These are phyloP conservation scores for Hypoxylon trugodes DNA, from an alignment of 495 filamentous ascomycete species.

Conservation along the genomic window DNA sequence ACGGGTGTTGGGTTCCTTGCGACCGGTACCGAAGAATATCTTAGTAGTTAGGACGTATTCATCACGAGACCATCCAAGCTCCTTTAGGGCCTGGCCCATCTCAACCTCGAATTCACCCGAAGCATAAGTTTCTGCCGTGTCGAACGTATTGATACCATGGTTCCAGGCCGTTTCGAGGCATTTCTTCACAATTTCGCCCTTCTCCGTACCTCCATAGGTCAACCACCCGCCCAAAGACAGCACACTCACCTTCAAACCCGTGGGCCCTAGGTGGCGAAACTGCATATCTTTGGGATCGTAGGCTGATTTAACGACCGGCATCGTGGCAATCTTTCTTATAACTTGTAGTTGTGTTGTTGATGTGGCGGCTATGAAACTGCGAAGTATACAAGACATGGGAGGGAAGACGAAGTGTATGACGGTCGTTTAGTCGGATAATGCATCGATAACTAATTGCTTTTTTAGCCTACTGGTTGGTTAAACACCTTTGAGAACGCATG, in stretches of 20 bases:
- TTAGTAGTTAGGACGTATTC: slow-evolving; percentile 57
- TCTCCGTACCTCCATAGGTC: slow-evolving; percentile 54
- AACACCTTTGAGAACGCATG: too few relatives aligned
- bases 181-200: slow-evolving; percentile 54
- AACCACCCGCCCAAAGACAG: slow-evolving; percentile 72
- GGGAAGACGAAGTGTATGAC: too few relatives aligned
- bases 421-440: too few relatives aligned
- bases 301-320: slow-evolving; percentile 47
- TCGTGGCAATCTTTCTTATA: slow-evolving; percentile 33
- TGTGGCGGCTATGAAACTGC: neutral
- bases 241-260: slow-evolving; percentile 73
- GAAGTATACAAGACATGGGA: slow-evolving; percentile 19
- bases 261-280: slow-evolving; percentile 73
- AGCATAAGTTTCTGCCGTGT: slow-evolving; percentile 62
- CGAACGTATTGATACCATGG: slow-evolving; percentile 64
- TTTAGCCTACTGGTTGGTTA: too few relatives aligned
- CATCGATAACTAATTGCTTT: too few relatives aligned
- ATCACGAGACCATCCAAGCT: slow-evolving; percentile 53
- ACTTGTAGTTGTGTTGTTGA: slow-evolving; percentile 8
- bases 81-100: slow-evolving; percentile 62
- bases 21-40: slow-evolving; percentile 54
- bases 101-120: slow-evolving; percentile 60
- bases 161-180: slow-evolving; percentile 60
- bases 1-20: slow-evolving; percentile 60
- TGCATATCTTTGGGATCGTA: slow-evolving; percentile 68